These are phyloP conservation scores for Podospora comata DNA, from an alignment of 495 filamentous ascomycete genomes.

Conservation along the genomic window DNA sequence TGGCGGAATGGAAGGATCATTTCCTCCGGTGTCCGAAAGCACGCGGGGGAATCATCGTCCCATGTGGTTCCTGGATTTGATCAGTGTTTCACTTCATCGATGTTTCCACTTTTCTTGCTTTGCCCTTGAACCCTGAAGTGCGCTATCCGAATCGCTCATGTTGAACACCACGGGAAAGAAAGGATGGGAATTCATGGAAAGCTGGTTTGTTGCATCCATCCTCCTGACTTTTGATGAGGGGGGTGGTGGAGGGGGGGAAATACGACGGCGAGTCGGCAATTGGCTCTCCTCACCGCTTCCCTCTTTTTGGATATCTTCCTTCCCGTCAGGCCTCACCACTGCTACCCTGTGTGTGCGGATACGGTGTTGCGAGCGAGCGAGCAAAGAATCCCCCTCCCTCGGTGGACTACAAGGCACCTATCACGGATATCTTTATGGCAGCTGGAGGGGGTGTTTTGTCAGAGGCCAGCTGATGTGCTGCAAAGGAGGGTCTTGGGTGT, in stretches of 20 bases:
- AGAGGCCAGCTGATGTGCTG: not conserved
- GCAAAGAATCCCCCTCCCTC: not conserved
- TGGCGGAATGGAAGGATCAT: not conserved
- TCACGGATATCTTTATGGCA: not conserved
- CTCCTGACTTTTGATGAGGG: no score
- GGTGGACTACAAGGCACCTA: not conserved
- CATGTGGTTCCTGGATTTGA: not conserved
- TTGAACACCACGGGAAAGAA: not conserved
- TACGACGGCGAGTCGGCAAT: not conserved
- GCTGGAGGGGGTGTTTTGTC: not conserved
- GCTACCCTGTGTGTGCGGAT: not conserved
- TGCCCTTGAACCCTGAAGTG: not conserved
- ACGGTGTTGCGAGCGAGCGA: not conserved
- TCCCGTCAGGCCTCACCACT: not conserved
- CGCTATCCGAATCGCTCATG: not conserved
- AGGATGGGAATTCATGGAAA: no score
- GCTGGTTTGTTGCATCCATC: no score
- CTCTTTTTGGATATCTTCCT: not conserved
- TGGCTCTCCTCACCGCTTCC: not conserved
- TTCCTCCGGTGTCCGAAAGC: not conserved
- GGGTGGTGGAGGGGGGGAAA: no score
- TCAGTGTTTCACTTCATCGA: not conserved
- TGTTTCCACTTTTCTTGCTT: not conserved
- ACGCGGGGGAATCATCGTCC: not conserved
- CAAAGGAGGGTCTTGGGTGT: constrained; percentile 2